A percentile compares a stretch with the other conserved stretches of the same genome.
Evolutionary conservation across 148 eudicot genomes (phyloP).

Genomic region (Cornus florida): DNA sequence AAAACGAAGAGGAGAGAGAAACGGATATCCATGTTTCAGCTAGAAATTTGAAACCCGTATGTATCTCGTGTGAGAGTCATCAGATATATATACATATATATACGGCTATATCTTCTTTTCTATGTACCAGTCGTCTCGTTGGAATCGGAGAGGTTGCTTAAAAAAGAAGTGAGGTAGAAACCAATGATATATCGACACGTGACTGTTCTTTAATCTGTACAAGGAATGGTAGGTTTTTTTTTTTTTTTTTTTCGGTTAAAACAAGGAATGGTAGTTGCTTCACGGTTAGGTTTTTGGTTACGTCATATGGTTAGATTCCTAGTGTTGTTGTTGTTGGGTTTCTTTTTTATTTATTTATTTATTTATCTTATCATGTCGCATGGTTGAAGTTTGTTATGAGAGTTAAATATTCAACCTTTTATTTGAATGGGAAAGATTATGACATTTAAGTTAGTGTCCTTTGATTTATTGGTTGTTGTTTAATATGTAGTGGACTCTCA

Average conservation of each 20-base stretch:
- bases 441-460: too few species aligned
- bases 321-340: too few species aligned
- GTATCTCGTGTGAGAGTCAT: not conserved
- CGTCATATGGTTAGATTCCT: too few species aligned
- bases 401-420: too few species aligned
- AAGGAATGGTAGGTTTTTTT: conserved; percentile 12
- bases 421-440: too few species aligned
- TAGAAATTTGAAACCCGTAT: not conserved
- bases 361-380: too few species aligned
- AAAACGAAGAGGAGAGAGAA: conserved; percentile 17
- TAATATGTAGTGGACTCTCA: too few species aligned
- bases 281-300: not conserved
- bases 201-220: not conserved
- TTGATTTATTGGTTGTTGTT: too few species aligned
- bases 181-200: conserved; percentile 6
- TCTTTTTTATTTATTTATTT: too few species aligned
- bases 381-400: too few species aligned
- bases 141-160: not conserved
- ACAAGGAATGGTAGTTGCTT: not conserved
- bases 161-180: not conserved
- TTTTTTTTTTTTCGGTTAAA: too few species aligned
- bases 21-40: conserved; percentile 16
- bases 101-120: not conserved
- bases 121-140: not conserved
- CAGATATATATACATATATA: not conserved